These are phyloP conservation scores for Termitomyces sp. DNA, from an alignment of 768 basidiomycete species.

Conservation along the genomic window DNA sequence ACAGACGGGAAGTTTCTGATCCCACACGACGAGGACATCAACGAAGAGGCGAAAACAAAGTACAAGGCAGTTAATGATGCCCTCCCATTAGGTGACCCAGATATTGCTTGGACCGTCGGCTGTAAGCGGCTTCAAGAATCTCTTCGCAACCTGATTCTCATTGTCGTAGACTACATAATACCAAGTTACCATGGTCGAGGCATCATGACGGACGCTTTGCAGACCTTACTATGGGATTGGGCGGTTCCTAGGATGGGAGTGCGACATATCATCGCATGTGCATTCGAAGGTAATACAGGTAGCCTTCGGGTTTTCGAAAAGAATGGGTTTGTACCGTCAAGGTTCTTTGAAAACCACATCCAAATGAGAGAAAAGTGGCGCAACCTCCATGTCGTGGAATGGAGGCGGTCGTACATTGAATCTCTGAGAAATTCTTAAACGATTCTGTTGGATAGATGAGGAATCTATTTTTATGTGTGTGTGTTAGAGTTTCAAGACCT, in stretches of 20 bases:
- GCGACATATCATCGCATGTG: conserved; percentile 35
- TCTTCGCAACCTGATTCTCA: background rate
- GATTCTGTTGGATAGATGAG: background rate
- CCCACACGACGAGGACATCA: conserved; percentile 13
- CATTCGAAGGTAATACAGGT: conserved; percentile 48
- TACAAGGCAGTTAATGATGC: conserved; percentile 34
- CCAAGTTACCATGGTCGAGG: conserved; percentile 60
- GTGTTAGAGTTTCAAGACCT: too few species aligned
- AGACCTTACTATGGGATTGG: conserved; percentile 51
- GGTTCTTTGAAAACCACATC: conserved; percentile 32
- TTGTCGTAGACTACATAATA: conserved; percentile 49
- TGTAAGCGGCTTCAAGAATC: conserved; percentile 29
- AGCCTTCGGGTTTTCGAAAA: conserved; percentile 66
- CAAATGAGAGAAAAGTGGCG: conserved; percentile 30
- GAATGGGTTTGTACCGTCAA: conserved; percentile 45
- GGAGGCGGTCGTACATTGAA: conserved; percentile 13
- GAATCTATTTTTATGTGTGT: background rate
- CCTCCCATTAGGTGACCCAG: conserved; percentile 41
- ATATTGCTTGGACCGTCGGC: conserved; percentile 57
- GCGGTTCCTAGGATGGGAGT: conserved; percentile 60
- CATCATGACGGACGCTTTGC: conserved; percentile 67
- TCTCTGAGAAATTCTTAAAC: background rate
- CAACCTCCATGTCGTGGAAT: conserved; percentile 30
- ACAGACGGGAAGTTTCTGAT: conserved; percentile 15
- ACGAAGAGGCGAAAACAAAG: conserved; percentile 30